Conservation (phyloP, 441 rosid species). For the Bruguiera hainesii region DNA sequence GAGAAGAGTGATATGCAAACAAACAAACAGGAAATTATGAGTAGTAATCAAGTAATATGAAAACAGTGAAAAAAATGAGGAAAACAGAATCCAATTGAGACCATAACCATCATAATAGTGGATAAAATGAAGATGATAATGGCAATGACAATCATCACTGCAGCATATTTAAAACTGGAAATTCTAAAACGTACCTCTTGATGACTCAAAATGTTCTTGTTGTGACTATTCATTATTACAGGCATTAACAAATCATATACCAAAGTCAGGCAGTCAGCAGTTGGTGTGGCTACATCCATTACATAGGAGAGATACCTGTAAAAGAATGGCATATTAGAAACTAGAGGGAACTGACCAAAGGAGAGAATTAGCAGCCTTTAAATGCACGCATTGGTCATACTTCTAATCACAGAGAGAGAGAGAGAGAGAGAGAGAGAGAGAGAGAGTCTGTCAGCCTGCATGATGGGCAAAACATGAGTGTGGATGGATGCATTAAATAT, state of each 20-base stretch:
- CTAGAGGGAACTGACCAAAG: conserved; percentile 7
- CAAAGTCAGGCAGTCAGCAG: conserved; percentile 92
- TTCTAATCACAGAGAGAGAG: neutral
- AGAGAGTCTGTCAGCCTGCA: too few species aligned
- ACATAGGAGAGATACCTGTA: conserved; percentile 89
- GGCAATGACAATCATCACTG: neutral
- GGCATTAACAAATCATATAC: conserved; percentile 84
- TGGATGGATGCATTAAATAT: neutral
- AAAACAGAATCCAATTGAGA: neutral
- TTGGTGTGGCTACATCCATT: conserved; percentile 98
- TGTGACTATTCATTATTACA: conserved; percentile 77
- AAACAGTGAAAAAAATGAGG: neutral
- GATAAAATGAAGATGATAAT: neutral
- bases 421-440: too few species aligned
- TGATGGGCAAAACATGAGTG: too few species aligned
- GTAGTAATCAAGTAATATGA: conserved; percentile 9
- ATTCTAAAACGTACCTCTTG: conserved; percentile 65
- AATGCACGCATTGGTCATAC: neutral
- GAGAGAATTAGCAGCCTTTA: neutral
- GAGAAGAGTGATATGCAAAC: conserved; percentile 9
- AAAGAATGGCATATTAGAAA: conserved; percentile 23
- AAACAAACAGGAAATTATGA: conserved; percentile 16
- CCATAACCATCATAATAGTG: neutral
- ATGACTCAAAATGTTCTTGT: conserved; percentile 84
- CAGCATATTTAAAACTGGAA: neutral